A percentile compares a stretch with the other conserved stretches of the same genome.
These are phyloP conservation scores for Herpetospermum pedunculosum DNA, from an alignment of 306 rosid genomes.

Conservation along the genomic window DNA sequence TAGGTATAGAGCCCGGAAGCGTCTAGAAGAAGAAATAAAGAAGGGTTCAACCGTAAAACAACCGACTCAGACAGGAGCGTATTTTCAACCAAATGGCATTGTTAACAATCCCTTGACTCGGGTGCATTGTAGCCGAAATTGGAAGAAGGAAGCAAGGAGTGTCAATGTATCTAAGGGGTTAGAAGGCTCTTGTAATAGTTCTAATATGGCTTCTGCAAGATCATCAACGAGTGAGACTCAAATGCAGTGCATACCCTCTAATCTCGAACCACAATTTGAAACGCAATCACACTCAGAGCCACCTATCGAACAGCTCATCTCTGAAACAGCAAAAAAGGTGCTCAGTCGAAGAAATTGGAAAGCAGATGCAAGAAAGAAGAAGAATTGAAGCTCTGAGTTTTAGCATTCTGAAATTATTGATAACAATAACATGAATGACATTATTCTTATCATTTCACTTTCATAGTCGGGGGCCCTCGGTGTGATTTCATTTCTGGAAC, in stretches of 20 bases:
- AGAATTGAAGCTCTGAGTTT: conserved; percentile 18
- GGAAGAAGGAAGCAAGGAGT: conserved; percentile 83
- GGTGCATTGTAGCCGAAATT: conserved; percentile 46
- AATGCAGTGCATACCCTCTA: conserved; percentile 18
- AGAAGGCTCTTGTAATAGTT: conserved; percentile 24
- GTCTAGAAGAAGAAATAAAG: conserved; percentile 53
- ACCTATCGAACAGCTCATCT: conserved; percentile 14
- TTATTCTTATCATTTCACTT: neutral
- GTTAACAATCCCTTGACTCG: conserved; percentile 27
- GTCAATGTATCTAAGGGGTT: conserved; percentile 30
- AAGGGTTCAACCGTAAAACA: conserved; percentile 25
- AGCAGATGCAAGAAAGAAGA: conserved; percentile 85
- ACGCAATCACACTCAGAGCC: conserved; percentile 10
- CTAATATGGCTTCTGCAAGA: conserved; percentile 17
- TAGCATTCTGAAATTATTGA: neutral
- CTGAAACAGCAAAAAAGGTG: conserved; percentile 27
- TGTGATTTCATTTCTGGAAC: neutral
- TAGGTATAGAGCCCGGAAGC: conserved; percentile 85
- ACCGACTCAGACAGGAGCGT: conserved; percentile 18
- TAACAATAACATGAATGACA: neutral
- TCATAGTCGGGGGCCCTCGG: neutral
- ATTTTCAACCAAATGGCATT: conserved; percentile 21
- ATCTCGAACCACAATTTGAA: neutral
- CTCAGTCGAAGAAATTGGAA: conserved; percentile 72
- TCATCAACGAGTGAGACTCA: conserved; percentile 21